Percentiles rank a stretch among this genome's conserved stretches.
These are phyloP conservation scores for Anethum foeniculum DNA, from an alignment of 140 eudicot genomes.

Conservation along the genomic window DNA sequence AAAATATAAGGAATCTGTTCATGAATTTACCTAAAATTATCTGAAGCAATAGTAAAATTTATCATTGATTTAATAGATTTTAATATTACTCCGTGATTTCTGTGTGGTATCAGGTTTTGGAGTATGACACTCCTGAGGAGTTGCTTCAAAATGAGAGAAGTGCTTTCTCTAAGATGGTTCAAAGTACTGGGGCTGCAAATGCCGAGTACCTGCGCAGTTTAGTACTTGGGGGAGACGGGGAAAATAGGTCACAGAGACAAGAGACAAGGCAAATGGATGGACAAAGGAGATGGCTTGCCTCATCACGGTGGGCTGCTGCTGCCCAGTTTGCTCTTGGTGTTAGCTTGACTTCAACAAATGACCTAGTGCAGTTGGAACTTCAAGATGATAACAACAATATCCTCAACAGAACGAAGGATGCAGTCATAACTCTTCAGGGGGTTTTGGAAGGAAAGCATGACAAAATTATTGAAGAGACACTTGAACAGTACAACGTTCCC, in stretches of 20 bases:
- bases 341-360: constrained; percentile 48
- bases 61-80: background rate
- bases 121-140: constrained; percentile 67
- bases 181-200: constrained; percentile 92
- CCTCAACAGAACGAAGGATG: constrained; percentile 68
- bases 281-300: constrained; percentile 58
- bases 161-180: constrained; percentile 90
- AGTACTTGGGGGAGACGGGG: constrained; percentile 45
- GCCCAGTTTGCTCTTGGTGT: constrained; percentile 68
- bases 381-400: constrained; percentile 39
- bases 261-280: constrained; percentile 39
- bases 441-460: constrained; percentile 77
- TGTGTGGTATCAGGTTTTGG: constrained; percentile 46
- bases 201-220: constrained; percentile 74
- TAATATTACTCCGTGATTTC: background rate
- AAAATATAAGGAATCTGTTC: background rate
- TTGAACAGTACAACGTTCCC: constrained; percentile 48
- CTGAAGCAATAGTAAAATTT: background rate
- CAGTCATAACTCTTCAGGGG: constrained; percentile 65
- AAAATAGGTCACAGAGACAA: constrained; percentile 18
- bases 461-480: constrained; percentile 58
- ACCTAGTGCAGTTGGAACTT: constrained; percentile 46
- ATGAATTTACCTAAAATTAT: background rate
- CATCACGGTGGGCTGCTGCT: constrained; percentile 86
- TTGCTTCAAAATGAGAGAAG: constrained; percentile 51